These are phyloP conservation scores for Boletus barrowsii DNA, from an alignment of 768 basidiomycete genomes.

Conservation along the genomic window DNA sequence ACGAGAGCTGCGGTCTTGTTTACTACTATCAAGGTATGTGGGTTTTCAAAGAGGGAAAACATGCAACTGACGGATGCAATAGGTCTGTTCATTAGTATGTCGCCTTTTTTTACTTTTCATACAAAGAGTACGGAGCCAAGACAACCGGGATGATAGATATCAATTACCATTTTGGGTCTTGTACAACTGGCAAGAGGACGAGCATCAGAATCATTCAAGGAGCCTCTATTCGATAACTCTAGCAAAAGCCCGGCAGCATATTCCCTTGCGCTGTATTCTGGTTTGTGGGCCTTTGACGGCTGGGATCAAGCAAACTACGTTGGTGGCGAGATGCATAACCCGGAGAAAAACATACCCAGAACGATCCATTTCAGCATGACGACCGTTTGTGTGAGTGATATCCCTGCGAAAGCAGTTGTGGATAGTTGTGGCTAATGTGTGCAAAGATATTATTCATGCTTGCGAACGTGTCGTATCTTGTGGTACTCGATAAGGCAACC, in stretches of 20 bases:
- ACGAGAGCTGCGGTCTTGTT: slow-evolving; percentile 83
- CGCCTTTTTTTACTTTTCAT: background rate
- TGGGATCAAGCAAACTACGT: slow-evolving; percentile 96
- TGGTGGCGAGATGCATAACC: slow-evolving; percentile 80
- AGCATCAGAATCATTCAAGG: slow-evolving; percentile 63
- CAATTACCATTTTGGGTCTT: slow-evolving; percentile 76
- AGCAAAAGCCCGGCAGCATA: slow-evolving; percentile 79
- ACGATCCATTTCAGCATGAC: slow-evolving; percentile 91
- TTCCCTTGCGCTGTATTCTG: slow-evolving; percentile 92
- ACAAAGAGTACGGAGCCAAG: background rate
- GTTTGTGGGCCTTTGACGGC: slow-evolving; percentile 93
- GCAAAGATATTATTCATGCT: slow-evolving; percentile 69
- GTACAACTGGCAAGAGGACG: slow-evolving; percentile 71
- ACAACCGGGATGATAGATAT: slow-evolving; percentile 40
- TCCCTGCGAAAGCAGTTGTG: background rate
- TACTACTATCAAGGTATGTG: slow-evolving; percentile 75
- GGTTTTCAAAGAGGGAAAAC: background rate
- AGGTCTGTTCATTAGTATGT: slow-evolving; percentile 68
- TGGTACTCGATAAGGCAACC: slow-evolving; percentile 78
- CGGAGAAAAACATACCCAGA: slow-evolving; percentile 82
- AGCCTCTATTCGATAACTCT: slow-evolving; percentile 69
- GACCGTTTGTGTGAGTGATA: slow-evolving; percentile 60
- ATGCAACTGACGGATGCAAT: slow-evolving; percentile 3
- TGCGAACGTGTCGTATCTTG: slow-evolving; percentile 88
- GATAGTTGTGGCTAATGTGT: background rate